These are phyloP conservation scores for Coffea canephora DNA, from an alignment of 257 asterid genomes.

Conservation along the genomic window DNA sequence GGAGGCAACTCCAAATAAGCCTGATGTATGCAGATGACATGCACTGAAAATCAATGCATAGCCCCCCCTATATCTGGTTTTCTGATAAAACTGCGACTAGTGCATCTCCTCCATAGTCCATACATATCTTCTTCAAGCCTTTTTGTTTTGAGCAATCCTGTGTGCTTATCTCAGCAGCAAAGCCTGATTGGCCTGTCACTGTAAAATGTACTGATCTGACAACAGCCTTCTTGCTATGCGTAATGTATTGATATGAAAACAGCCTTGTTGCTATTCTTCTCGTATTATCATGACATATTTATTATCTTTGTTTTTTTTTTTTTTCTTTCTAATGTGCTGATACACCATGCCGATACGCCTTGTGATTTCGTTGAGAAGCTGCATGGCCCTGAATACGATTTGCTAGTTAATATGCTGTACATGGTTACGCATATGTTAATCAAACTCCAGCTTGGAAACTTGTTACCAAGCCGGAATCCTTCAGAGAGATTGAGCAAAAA, in stretches of 20 bases:
- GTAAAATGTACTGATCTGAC: neutral
- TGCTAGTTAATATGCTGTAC: neutral
- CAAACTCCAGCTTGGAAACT: neutral
- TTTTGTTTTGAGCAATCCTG: neutral
- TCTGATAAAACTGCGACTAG: neutral
- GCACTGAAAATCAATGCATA: neutral
- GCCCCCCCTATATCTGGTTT: neutral
- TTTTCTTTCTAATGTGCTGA: neutral
- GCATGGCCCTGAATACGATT: neutral
- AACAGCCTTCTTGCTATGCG: neutral
- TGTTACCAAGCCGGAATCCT: neutral
- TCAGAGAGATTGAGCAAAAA: neutral
- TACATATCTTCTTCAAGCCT: neutral
- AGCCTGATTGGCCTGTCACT: neutral
- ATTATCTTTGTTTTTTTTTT: neutral
- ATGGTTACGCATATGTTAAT: neutral
- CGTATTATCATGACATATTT: neutral
- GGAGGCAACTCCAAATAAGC: conserved; percentile 11
- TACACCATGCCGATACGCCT: neutral
- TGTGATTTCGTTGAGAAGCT: neutral
- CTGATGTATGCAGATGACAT: neutral
- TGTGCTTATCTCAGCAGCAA: neutral
- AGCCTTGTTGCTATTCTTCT: neutral
- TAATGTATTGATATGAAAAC: neutral
- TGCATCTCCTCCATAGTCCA: conserved; percentile 1